Conservation (phyloP, 108 stramenopile genomes). For the Parietichytrium sp. region DNA sequence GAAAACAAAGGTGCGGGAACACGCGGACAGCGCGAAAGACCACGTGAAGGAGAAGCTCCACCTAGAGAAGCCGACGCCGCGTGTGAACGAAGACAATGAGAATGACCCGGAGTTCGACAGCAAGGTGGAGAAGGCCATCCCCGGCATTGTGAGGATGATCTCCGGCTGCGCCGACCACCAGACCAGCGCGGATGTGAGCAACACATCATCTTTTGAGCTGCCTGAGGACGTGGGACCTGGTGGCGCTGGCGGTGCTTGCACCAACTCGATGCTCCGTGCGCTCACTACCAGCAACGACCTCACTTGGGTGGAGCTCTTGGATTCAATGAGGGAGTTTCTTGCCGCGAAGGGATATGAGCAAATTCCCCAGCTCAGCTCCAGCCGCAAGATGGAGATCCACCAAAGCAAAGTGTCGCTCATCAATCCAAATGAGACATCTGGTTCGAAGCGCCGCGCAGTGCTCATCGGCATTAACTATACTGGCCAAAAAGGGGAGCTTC, state of each 20-base stretch:
- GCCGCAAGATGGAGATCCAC: conserved; percentile 70
- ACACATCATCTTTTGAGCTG: conserved; percentile 67
- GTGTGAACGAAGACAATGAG: neutral
- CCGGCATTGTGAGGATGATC: conserved; percentile 70
- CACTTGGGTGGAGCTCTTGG: conserved; percentile 71
- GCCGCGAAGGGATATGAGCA: conserved; percentile 66
- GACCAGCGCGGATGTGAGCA: conserved; percentile 79
- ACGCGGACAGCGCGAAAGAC: no score
- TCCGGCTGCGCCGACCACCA: conserved; percentile 76
- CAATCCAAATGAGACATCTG: conserved; percentile 44
- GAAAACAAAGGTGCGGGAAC: no score
- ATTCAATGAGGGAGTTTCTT: conserved; percentile 61
- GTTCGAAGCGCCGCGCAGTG: conserved; percentile 63
- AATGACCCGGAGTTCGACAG: neutral
- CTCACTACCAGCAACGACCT: conserved; percentile 56
- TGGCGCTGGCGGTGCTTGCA: conserved; percentile 81
- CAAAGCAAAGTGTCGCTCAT: conserved; percentile 50
- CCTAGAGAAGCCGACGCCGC: conserved; percentile 45
- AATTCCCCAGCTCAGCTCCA: conserved; percentile 68
- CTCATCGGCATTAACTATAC: conserved; percentile 88
- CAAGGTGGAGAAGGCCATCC: conserved; percentile 33
- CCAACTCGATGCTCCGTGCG: conserved; percentile 78
- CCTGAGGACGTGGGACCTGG: conserved; percentile 70
- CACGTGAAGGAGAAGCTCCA: no score
- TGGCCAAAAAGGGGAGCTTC: conserved; percentile 75